Evolutionary conservation across 1,139 yeast genomes (phyloP), one percentile per base, ranked within the genome.

Genomic region (Scheffersomyces parashehatae): DNA sequence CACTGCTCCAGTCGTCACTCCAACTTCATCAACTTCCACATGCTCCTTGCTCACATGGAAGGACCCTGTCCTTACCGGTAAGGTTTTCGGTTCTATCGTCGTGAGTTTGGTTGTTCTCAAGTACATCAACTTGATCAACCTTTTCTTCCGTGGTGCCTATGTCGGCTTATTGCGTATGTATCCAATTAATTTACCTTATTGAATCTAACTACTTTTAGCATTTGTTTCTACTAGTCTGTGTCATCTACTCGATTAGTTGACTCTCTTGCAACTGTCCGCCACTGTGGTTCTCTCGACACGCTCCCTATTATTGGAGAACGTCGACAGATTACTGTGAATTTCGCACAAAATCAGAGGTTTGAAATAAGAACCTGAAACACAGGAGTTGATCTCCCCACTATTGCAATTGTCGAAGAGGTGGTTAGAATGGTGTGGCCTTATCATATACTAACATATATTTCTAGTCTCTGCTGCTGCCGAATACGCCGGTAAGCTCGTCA

Each of bases 41-140:
- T 37, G 43, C 52, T 32, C 47, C 53, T 70, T 90, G 53, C 73
- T 91, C 50, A 82, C 91, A 52, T 91, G 98, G 98, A 77, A 80
- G 56, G 79, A 88, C 61, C 97, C 97, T 34, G 70, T 77, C 51
- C 75, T 77, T 58, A 83, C 97, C 44, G 97, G 87, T 49, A 83
- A 84, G 58, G 81, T 85, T 35, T 81, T 90, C 54, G 95, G 86
- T 41, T 77, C 83, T 39, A 67, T 83, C 43, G 60, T 91, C 38
- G 69, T 75, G 31, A 71, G 77, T 20, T 73, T 91, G 60, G 58
- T 86, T 48, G 69, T 86, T 32, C 63, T 88, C 60, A 86, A 88
- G 65, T 81, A 77, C 49, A 82, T 88, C 57, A 83, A 88, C 64
- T 66, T 89, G 56, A 63, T 88, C 59, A 82, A 88, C 51, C 70